These are phyloP conservation scores for Myrica gale DNA, from an alignment of 306 rosid species.

Conservation along the genomic window DNA sequence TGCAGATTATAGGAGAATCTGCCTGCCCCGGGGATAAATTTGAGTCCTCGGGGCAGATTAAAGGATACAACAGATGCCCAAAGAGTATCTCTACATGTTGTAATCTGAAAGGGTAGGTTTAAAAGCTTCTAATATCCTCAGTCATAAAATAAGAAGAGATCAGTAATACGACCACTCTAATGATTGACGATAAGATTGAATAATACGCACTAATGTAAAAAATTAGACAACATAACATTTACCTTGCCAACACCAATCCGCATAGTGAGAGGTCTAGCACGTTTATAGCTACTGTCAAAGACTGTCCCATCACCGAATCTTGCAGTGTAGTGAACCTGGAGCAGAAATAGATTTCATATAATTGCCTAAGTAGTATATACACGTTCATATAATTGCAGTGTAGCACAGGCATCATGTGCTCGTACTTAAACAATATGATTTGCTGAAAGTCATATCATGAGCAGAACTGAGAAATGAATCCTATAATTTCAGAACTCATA, in stretches of 20 bases:
- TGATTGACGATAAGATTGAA: not conserved
- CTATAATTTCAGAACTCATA: not conserved
- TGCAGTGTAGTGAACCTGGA: slow-evolving; percentile 86
- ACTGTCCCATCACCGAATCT: slow-evolving; percentile 80
- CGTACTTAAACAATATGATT: not conserved
- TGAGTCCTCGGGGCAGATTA: not conserved
- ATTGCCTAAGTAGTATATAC: not conserved
- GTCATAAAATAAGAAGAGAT: not conserved
- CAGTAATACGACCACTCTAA: slow-evolving; percentile 4
- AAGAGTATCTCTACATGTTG: not conserved
- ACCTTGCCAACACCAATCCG: slow-evolving; percentile 96
- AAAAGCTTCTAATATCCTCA: not conserved
- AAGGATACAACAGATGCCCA: not conserved
- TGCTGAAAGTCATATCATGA: not conserved
- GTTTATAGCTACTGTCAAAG: slow-evolving; percentile 91
- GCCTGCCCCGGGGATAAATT: no score
- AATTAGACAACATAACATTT: not conserved
- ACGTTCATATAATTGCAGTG: not conserved
- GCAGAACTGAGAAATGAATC: not conserved
- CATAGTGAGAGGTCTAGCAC: slow-evolving; percentile 88
- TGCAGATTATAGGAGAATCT: not conserved
- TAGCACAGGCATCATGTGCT: not conserved
- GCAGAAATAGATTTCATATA: not conserved
- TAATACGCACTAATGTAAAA: not conserved
- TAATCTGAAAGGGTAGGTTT: not conserved